A percentile compares a stretch with the other conserved stretches of the same genome.
phyloP scores from a whole-genome alignment of 2,329 filamentous ascomycete genomes.

The Emmonsia crescens region DNA sequence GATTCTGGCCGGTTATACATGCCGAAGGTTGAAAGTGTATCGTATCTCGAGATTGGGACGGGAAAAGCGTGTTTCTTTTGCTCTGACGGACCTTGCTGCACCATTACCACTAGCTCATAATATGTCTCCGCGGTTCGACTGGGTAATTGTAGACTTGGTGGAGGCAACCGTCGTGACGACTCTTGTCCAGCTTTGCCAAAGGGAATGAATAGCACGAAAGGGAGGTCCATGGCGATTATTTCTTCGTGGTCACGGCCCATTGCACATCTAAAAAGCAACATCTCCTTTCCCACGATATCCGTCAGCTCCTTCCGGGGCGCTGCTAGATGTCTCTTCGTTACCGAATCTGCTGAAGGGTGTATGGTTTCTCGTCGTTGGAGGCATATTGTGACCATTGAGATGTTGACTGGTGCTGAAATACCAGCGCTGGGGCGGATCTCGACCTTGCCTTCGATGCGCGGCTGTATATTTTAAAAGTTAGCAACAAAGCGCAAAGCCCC shows the following conservation, averaged over 20 bases:
- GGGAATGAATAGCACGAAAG: slow-evolving; percentile 94
- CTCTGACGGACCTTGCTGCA: slow-evolving; percentile 77
- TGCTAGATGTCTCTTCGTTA: slow-evolving; percentile 83
- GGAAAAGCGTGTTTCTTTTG: slow-evolving; percentile 89
- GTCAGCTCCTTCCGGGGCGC: slow-evolving; percentile 82
- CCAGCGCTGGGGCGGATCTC: slow-evolving; percentile 84
- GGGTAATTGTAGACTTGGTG: slow-evolving; percentile 79
- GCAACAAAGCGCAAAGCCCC: not conserved
- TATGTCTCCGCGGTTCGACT: slow-evolving; percentile 93
- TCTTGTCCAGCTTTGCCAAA: slow-evolving; percentile 87
- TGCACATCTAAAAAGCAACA: slow-evolving; percentile 78
- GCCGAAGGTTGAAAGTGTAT: slow-evolving; percentile 94
- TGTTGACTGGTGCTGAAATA: slow-evolving; percentile 74
- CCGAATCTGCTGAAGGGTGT: slow-evolving; percentile 87
- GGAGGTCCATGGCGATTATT: slow-evolving; percentile 90
- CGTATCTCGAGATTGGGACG: slow-evolving; percentile 83
- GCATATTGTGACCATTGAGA: slow-evolving; percentile 90
- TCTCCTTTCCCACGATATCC: slow-evolving; percentile 91
- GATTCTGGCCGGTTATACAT: slow-evolving; percentile 98
- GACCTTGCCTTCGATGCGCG: slow-evolving; percentile 94
- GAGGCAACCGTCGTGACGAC: slow-evolving; percentile 77
- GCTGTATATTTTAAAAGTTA: slow-evolving; percentile 42
- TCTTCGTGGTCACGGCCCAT: slow-evolving; percentile 76
- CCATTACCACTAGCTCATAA: slow-evolving; percentile 91
- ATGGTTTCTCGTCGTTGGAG: slow-evolving; percentile 91